A percentile compares a stretch with the other conserved stretches of the same genome.
phyloP scores from a whole-genome alignment of 208 protist species.

The Leptomonas pyrrhocoris region DNA sequence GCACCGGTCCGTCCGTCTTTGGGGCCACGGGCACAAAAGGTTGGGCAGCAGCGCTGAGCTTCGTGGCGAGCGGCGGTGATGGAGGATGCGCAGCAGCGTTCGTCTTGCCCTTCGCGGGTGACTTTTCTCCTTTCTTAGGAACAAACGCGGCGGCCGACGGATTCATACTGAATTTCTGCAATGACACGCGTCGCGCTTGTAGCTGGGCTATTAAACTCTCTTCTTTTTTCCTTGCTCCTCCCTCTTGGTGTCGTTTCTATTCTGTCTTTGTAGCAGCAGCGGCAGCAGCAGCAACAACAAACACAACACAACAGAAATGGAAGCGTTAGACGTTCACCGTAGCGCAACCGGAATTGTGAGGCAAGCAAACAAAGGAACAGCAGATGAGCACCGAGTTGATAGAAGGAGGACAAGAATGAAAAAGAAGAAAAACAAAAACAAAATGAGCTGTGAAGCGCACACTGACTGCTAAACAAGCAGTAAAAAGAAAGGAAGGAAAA shows the following conservation, averaged over 20 bases:
- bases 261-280: neutral
- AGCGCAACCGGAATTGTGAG: neutral
- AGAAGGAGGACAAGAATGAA: too few species aligned
- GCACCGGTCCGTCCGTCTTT: neutral
- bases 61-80: conserved; percentile 33
- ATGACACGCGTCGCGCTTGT: neutral
- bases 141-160: conserved; percentile 65
- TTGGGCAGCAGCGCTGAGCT: conserved; percentile 54
- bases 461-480: too few species aligned
- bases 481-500: too few species aligned
- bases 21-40: conserved; percentile 63
- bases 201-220: neutral
- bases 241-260: neutral
- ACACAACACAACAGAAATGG: too few species aligned
- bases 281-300: too few species aligned
- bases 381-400: neutral
- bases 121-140: conserved; percentile 20
- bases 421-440: too few species aligned
- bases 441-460: too few species aligned
- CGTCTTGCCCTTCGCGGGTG: conserved; percentile 1
- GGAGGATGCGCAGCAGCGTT: conserved; percentile 10
- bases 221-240: conserved; percentile 2
- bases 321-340: neutral
- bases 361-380: neutral
- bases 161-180: conserved; percentile 40